phyloP scores from a whole-genome alignment of 2,329 filamentous ascomycete genomes.

The Bipolaris oryzae region DNA sequence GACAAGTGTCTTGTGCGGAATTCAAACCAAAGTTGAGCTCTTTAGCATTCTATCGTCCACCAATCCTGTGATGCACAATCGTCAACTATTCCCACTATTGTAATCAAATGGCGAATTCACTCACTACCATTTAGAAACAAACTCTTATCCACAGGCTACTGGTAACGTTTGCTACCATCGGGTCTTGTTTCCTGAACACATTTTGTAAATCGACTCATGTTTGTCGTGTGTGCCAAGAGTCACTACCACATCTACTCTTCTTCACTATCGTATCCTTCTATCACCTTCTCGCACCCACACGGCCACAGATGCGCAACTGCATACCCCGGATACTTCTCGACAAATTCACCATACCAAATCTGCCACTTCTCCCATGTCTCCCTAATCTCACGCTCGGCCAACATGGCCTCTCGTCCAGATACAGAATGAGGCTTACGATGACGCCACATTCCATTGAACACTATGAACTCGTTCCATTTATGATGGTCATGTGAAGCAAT shows the following conservation, averaged over 20 bases:
- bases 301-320: conserved; percentile 24
- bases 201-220: not conserved
- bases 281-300: conserved; percentile 32
- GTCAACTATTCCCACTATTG: not conserved
- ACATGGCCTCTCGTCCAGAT: not conserved
- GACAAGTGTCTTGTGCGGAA: not conserved
- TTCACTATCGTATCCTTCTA: conserved; percentile 16
- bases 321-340: conserved; percentile 28
- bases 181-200: too few species aligned
- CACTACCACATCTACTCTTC: conserved; percentile 19
- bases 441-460: not conserved
- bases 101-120: not conserved
- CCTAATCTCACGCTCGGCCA: not conserved
- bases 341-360: conserved; percentile 19
- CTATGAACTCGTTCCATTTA: conserved; percentile 6
- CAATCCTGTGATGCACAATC: not conserved
- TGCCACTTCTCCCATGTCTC: conserved; percentile 11
- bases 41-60: not conserved
- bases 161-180: not conserved
- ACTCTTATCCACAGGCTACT: not conserved
- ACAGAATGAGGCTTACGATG: not conserved
- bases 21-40: not conserved
- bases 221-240: not conserved
- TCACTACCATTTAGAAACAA: not conserved
- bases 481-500: conserved; percentile 16